These are phyloP conservation scores for Cutaneotrichosporon dermatis DNA, from an alignment of 1,284 basidiomycete species.

Conservation along the genomic window DNA sequence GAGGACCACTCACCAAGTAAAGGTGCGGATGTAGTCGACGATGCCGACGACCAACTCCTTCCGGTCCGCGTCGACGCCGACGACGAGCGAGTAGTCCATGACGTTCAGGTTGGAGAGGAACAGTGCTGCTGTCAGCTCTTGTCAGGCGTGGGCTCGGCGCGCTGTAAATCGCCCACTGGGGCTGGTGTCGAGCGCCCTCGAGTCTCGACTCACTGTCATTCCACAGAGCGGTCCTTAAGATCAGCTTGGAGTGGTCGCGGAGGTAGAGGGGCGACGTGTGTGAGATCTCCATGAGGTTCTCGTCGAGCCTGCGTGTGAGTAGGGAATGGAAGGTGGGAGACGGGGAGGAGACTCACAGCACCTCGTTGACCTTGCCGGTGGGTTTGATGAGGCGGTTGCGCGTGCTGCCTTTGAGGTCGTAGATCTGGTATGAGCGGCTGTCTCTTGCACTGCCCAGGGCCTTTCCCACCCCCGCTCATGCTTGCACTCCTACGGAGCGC, in stretches of 20 bases:
- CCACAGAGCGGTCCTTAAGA: constrained; percentile 81
- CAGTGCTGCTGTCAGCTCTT: constrained; percentile 23
- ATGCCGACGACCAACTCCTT: constrained; percentile 93
- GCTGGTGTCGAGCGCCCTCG: no score
- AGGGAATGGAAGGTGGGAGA: no score
- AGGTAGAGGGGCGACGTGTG: constrained; percentile 75
- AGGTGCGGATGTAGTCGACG: constrained; percentile 57
- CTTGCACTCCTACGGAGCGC: neutral
- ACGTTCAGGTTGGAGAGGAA: constrained; percentile 94
- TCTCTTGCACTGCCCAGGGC: no score
- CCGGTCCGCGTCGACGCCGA: constrained; percentile 78
- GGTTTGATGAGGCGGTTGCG: constrained; percentile 86
- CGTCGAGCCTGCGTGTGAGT: constrained; percentile 36
- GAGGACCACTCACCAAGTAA: constrained; percentile 36
- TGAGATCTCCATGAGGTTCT: constrained; percentile 48
- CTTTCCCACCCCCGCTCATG: no score
- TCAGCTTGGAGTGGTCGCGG: constrained; percentile 90
- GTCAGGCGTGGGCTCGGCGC: no score
- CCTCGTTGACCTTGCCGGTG: constrained; percentile 86
- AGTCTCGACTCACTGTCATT: constrained; percentile 61
- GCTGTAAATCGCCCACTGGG: no score
- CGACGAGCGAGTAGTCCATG: constrained; percentile 98
- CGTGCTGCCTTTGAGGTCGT: constrained; percentile 89
- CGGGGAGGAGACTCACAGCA: constrained; percentile 53
- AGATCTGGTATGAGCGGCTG: constrained; percentile 59